phyloP scores from a whole-genome alignment of 2,329 filamentous ascomycete species.

The Cladosporium velox region DNA sequence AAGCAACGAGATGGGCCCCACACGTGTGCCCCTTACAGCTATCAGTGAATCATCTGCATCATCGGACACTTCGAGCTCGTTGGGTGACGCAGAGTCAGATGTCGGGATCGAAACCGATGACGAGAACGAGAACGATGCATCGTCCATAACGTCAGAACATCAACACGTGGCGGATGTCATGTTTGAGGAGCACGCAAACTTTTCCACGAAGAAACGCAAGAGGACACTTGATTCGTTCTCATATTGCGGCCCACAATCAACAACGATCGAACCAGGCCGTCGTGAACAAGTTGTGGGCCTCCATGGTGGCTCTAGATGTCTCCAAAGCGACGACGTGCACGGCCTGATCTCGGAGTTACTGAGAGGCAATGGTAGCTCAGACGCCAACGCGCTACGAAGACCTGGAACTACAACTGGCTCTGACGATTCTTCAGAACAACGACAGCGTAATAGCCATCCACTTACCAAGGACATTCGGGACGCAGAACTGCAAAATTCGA shows the following conservation, averaged over 20 bases:
- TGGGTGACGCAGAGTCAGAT: not conserved
- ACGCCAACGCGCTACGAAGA: not conserved
- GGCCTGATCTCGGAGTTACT: slow-evolving; percentile 22
- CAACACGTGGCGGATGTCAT: slow-evolving; percentile 17
- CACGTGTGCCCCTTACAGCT: slow-evolving; percentile 36
- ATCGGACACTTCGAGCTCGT: not conserved
- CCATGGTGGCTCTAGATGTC: not conserved
- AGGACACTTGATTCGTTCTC: slow-evolving; percentile 18
- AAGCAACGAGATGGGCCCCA: slow-evolving; percentile 50
- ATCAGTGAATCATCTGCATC: slow-evolving; percentile 29
- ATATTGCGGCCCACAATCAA: slow-evolving; percentile 13
- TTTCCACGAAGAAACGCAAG: slow-evolving; percentile 34
- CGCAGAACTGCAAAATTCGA: not conserved
- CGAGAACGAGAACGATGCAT: not conserved
- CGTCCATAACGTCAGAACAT: not conserved
- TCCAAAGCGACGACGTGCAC: not conserved
- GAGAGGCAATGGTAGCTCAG: slow-evolving; percentile 10
- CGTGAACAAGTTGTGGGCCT: not conserved
- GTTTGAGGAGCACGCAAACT: slow-evolving; percentile 30
- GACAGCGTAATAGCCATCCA: not conserved
- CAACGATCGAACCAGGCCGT: not conserved
- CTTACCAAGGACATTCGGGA: not conserved
- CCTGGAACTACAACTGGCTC: not conserved
- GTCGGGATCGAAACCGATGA: slow-evolving; percentile 22
- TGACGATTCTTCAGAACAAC: not conserved